Evolutionary conservation across 163 green algal genomes (phyloP).

Genomic region (Chlorella variabilis): DNA sequence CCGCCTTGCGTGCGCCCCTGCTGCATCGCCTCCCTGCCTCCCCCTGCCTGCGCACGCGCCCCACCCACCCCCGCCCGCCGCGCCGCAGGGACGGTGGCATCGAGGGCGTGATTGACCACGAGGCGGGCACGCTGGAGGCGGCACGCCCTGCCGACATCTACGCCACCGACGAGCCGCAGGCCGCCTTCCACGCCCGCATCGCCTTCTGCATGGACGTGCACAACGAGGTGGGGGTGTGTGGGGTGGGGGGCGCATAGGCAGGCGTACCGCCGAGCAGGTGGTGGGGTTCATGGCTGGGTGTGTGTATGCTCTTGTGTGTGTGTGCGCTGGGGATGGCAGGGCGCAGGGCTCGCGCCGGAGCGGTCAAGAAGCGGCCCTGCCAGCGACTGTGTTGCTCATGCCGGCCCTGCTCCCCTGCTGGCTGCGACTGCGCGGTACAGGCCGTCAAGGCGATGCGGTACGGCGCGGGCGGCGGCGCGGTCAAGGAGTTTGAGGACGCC

Average conservation of each 20-base stretch:
- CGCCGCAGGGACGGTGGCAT: constrained; percentile 88
- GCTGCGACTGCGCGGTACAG: background rate
- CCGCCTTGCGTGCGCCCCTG: no score
- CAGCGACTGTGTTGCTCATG: no score
- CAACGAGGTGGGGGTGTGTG: constrained; percentile 87
- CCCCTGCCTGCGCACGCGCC: no score
- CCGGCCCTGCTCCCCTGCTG: no score
- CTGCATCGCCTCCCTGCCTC: no score
- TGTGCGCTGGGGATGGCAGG: no score
- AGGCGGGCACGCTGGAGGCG: constrained; percentile 68
- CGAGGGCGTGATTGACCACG: constrained; percentile 84
- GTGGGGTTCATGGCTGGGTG: background rate
- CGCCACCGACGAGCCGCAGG: constrained; percentile 77
- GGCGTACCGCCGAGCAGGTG: no score
- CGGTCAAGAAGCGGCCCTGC: no score
- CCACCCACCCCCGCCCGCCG: background rate
- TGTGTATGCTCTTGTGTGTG: background rate
- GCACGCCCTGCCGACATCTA: constrained; percentile 82
- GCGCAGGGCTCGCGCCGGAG: background rate
- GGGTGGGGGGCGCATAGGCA: background rate
- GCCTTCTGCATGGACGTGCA: constrained; percentile 99
- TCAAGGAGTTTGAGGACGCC: constrained; percentile 44
- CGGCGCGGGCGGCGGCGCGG: constrained; percentile 32
- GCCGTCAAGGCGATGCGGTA: constrained; percentile 51
- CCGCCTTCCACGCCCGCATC: constrained; percentile 95